phyloP scores from a whole-genome alignment of 371 early-diverging fungal genomes.

The Rhizopus delemar region DNA sequence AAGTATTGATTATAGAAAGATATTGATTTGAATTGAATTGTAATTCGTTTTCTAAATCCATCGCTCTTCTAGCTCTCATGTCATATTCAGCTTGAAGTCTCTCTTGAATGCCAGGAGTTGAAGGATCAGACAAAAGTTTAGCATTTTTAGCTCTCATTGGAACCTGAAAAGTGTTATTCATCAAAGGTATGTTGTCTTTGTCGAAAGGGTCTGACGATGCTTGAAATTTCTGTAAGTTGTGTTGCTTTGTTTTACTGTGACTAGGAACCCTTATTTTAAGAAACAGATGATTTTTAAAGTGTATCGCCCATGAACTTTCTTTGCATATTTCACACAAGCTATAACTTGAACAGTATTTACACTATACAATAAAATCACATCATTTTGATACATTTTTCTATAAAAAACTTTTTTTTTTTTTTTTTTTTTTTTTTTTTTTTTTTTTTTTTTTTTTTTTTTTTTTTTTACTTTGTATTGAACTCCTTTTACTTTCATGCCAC shows the following conservation, averaged over 20 bases:
- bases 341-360: conserved; percentile 58
- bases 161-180: too few relatives aligned
- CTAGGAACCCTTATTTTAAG: conserved; percentile 51
- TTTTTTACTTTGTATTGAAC: conserved; percentile 59
- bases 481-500: conserved; percentile 42
- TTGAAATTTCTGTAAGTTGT: conserved; percentile 7
- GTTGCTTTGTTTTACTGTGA: background rate
- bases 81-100: background rate
- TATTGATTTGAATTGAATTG: too few relatives aligned
- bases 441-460: conserved; percentile 10
- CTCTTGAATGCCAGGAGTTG: background rate
- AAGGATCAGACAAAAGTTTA: too few relatives aligned
- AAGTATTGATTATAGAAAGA: too few relatives aligned
- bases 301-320: conserved; percentile 28
- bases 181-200: too few relatives aligned
- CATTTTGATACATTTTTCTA: background rate
- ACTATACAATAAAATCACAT: conserved; percentile 29
- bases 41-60: background rate
- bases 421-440: background rate
- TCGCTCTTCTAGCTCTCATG: background rate
- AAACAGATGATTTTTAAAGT: conserved; percentile 52
- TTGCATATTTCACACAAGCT: conserved; percentile 62
- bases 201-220: too few relatives aligned
- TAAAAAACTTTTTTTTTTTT: background rate
- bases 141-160: background rate